These are phyloP conservation scores for Melampsora americana DNA, from an alignment of 1,284 basidiomycete species.

Conservation along the genomic window DNA sequence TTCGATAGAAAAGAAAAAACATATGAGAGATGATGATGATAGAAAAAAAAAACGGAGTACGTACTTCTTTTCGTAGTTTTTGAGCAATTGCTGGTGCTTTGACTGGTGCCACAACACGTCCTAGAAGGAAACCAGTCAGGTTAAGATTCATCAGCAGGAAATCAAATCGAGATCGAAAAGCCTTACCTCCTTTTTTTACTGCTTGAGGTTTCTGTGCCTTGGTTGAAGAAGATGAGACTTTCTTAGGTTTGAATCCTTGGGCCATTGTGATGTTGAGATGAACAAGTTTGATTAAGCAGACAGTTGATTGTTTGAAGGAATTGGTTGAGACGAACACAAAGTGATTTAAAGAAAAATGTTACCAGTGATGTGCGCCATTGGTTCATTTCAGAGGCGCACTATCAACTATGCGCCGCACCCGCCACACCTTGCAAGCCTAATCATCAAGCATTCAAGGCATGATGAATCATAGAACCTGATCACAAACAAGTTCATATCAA, in stretches of 20 bases:
- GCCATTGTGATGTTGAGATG: constrained; percentile 10
- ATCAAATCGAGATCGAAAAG: not conserved
- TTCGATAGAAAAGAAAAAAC: not conserved
- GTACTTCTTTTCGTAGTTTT: constrained; percentile 35
- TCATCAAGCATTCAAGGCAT: too few species aligned
- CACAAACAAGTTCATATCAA: too few species aligned
- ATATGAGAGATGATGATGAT: not conserved
- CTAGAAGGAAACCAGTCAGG: not conserved
- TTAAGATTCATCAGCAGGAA: not conserved
- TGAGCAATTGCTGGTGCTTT: constrained; percentile 41
- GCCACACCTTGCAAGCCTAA: too few species aligned
- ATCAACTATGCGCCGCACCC: too few species aligned
- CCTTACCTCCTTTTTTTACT: constrained; percentile 39
- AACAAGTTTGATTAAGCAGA: too few species aligned
- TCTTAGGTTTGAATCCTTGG: constrained; percentile 43
- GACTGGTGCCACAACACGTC: constrained; percentile 24
- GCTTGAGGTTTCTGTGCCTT: constrained; percentile 23
- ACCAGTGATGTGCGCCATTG: too few species aligned
- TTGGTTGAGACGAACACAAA: too few species aligned
- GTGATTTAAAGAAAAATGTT: too few species aligned
- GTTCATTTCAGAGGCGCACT: too few species aligned
- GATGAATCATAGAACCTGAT: too few species aligned
- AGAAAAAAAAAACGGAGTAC: not conserved
- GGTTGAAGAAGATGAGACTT: constrained; percentile 5
- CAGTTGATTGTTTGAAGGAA: too few species aligned